Base-by-base conservation (phyloP, 2,329 filamentous ascomycete species). In the Nemania abortiva region DNA sequence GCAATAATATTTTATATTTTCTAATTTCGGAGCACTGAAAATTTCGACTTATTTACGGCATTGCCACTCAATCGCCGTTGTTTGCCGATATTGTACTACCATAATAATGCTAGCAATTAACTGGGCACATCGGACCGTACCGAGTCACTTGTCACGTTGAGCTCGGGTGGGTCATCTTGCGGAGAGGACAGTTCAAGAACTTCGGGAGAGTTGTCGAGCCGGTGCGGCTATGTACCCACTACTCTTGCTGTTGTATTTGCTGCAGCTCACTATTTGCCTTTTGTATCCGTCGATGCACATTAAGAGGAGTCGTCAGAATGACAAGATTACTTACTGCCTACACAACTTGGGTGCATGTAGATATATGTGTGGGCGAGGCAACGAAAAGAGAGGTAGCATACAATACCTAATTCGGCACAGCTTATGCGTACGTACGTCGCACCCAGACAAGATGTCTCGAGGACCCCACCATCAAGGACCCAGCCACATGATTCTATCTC, bases 101-200 rank as follows among this genome's bases (percentile, higher is more conserved):
- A 20, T 20, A n/a, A 54, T 34, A 34, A 29, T 18, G 24, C 47
- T 49, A n/a, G 13, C 53, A 18, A 31, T 42, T 6, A 27, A 54
- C 42, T 56, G 60, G 60, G 34, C 66, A 31, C 50, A 57, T 63
- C 50, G 65, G 63, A 53, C 64, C 64, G 64, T 67, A 67, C 68
- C 68, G 64, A 67, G 60, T 54, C 55, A 39, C 63, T 57, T 60
- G 63, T 64, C 56, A 64, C 24, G 29, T 55, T 49, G 37, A 70
- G 53, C 52, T 56, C 37, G 58, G 66, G 65, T 70, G 68, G 68
- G 65, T 42, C 49, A 39, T 55, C 2, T 50, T 63, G 65, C 49
- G 47, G 57, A 65, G 57, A 37, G 49, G 11, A 15, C 39, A 42
- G 2, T 18, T 42, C 39, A 42, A 18, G 15, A 42, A 18, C 39